Conservation (phyloP, 106 monocot genomes). For the Dendrobium huoshanense region DNA sequence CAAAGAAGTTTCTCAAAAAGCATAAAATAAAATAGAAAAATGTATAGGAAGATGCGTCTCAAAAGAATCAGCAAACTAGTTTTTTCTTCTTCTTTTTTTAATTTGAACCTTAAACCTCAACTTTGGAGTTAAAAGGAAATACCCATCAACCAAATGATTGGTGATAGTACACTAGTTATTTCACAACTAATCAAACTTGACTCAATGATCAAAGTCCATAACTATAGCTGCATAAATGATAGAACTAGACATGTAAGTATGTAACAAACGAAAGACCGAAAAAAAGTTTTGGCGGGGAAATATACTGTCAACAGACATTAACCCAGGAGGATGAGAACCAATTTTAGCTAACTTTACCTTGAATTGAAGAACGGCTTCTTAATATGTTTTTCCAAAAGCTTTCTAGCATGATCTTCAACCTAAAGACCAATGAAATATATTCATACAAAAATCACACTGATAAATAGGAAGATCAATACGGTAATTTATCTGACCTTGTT, state of each 20-base stretch:
- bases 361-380: slow-evolving; percentile 84
- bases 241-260: background rate
- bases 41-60: background rate
- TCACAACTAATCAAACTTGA: background rate
- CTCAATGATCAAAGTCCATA: background rate
- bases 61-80: background rate
- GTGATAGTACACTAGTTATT: background rate
- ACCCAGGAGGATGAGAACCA: background rate
- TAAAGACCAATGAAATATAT: slow-evolving; percentile 20
- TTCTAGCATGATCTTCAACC: slow-evolving; percentile 95
- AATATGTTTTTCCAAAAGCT: slow-evolving; percentile 86
- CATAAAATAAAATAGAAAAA: background rate
- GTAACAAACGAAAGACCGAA: background rate
- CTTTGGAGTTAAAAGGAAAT: background rate
- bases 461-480: background rate
- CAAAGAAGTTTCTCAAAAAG: background rate
- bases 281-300: background rate
- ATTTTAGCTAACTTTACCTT: slow-evolving; percentile 33
- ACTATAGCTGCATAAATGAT: background rate
- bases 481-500: slow-evolving; percentile 52
- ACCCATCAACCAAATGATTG: background rate
- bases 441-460: background rate
- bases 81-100: background rate
- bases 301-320: background rate
- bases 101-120: background rate